phyloP scores from a whole-genome alignment of 345 rosid species.

The Cardiospermum halicacabum region DNA sequence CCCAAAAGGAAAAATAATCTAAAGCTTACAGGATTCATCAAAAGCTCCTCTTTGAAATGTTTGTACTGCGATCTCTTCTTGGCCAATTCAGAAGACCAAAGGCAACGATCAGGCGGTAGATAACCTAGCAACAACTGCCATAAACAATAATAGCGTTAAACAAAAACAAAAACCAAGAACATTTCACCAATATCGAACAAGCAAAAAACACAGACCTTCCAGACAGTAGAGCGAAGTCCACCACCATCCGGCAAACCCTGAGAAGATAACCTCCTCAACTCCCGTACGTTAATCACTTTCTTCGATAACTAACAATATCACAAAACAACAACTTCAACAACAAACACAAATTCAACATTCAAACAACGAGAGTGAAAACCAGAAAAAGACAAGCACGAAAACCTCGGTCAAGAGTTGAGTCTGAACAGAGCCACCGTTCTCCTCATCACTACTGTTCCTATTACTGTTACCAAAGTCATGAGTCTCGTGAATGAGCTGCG shows the following conservation, averaged over 20 bases:
- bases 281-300: slow-evolving; percentile 75
- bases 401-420: slow-evolving; percentile 84
- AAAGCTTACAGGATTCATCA: slow-evolving; percentile 87
- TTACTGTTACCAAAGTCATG: slow-evolving; percentile 4
- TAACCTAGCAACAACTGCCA: slow-evolving; percentile 81
- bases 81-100: slow-evolving; percentile 77
- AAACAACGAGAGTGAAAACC: background rate
- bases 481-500: slow-evolving; percentile 30
- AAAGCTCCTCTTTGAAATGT: slow-evolving; percentile 83
- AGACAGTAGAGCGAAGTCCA: slow-evolving; percentile 77
- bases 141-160: background rate
- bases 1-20: background rate
- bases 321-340: slow-evolving; percentile 1
- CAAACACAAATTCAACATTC: background rate
- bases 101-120: slow-evolving; percentile 71
- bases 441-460: slow-evolving; percentile 19
- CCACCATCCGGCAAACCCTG: slow-evolving; percentile 87
- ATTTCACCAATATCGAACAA: too few relatives aligned
- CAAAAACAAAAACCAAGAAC: too few relatives aligned
- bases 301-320: slow-evolving; percentile 51
- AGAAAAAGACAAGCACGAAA: background rate
- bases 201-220: slow-evolving; percentile 56
- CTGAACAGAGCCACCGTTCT: slow-evolving; percentile 33
- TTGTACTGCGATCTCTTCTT: slow-evolving; percentile 88
- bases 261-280: slow-evolving; percentile 70